Percentiles rank a stretch among this genome's conserved stretches.
These are phyloP conservation scores for Heterobasidion parviporum DNA, from an alignment of 1,284 basidiomycete genomes.

Conservation along the genomic window DNA sequence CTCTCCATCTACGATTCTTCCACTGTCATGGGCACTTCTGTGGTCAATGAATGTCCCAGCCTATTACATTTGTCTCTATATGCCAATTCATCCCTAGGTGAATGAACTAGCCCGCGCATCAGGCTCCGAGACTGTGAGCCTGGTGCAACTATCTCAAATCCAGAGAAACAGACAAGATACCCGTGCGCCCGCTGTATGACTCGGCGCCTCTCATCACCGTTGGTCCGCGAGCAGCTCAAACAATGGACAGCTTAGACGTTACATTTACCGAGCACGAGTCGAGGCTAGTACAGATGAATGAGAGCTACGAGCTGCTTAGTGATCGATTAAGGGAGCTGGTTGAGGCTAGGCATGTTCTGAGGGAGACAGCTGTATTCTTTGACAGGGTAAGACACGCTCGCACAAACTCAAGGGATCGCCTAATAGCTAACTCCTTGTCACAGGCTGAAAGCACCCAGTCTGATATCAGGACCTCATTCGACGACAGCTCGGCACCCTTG, in stretches of 20 bases:
- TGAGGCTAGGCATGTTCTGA: constrained; percentile 89
- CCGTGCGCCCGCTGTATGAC: constrained; percentile 77
- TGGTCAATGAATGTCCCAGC: too few species aligned
- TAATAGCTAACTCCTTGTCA: constrained; percentile 2
- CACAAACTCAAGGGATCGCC: constrained; percentile 4
- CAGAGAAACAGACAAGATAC: constrained; percentile 80
- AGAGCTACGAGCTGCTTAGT: constrained; percentile 85
- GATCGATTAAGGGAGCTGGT: constrained; percentile 83
- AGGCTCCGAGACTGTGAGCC: too few species aligned
- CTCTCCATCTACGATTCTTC: too few species aligned
- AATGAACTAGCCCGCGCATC: too few species aligned
- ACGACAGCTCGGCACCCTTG: constrained; percentile 87
- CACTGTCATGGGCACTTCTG: too few species aligned
- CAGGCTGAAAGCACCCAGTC: constrained; percentile 77
- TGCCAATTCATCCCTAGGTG: too few species aligned
- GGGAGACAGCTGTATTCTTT: constrained; percentile 97
- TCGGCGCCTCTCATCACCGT: constrained; percentile 26
- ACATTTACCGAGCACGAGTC: too few species aligned
- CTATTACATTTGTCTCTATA: too few species aligned
- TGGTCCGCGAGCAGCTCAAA: too few species aligned
- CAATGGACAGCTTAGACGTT: too few species aligned
- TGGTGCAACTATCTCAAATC: too few species aligned
- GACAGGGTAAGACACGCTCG: constrained; percentile 49
- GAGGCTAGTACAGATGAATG: too few species aligned
- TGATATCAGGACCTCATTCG: constrained; percentile 84